Conservation (phyloP, 331 rosid genomes). For the Acacia pycnantha region DNA sequence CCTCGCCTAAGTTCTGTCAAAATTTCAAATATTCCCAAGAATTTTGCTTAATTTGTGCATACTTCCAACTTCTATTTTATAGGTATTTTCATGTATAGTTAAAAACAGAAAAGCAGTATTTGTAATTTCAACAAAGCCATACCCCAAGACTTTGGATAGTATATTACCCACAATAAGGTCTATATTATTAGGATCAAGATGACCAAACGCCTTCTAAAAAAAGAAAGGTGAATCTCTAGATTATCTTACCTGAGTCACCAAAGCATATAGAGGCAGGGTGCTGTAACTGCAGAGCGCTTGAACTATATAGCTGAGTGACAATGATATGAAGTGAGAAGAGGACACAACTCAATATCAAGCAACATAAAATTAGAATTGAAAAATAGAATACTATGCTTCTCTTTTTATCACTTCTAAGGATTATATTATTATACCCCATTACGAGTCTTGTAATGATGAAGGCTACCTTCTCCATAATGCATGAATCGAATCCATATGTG, state of each 20-base stretch:
- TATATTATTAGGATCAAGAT: not conserved
- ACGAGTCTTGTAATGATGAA: conserved; percentile 68
- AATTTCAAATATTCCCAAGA: not conserved
- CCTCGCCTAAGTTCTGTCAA: not conserved
- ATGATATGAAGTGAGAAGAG: conserved; percentile 25
- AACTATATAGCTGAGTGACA: conserved; percentile 59
- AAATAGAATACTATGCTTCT: conserved; percentile 2
- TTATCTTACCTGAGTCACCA: conserved; percentile 70
- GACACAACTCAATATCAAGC: not conserved
- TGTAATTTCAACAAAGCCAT: not conserved
- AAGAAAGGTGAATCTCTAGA: not conserved
- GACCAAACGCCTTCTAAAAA: not conserved
- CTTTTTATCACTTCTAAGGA: conserved; percentile 5
- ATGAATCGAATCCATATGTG: conserved; percentile 76
- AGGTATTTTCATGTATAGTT: not conserved
- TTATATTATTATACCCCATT: conserved; percentile 63
- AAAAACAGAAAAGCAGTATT: not conserved
- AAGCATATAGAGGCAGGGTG: conserved; percentile 68
- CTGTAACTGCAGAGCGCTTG: conserved; percentile 88
- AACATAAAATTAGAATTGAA: conserved; percentile 12
- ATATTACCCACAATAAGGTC: not conserved
- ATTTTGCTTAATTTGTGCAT: not conserved
- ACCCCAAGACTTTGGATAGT: not conserved
- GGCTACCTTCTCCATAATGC: conserved; percentile 76
- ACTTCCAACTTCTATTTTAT: not conserved